Evolutionary conservation across 768 basidiomycete genomes (phyloP), one percentile per base, ranked within the genome.

Genomic region (Nevesoporus exiguus): DNA sequence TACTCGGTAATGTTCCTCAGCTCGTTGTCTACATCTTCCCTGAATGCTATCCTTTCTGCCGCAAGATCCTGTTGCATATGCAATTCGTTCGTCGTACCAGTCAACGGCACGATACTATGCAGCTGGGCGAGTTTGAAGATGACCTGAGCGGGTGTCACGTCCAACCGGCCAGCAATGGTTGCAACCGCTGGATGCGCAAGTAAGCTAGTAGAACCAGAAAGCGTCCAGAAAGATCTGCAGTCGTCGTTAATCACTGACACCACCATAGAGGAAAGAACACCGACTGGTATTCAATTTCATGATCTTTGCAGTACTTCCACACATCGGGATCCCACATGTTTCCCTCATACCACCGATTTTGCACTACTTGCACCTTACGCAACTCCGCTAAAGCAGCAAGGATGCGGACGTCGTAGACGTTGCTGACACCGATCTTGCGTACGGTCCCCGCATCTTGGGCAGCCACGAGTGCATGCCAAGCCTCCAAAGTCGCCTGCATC

Each of bases 341-440:
- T 6, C 82, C 84, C 66, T 90, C 84, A 61, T 84, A 87, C 90
- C 91, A 95, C 46, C 91, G 74, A 67, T 91, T 90, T 67, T 92
- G 91, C 15, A 93, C 88, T 29, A 91, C 80, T 52, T 88, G 79
- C 5, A 88, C 80, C 55, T 80, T 77, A 50, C 83, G 73, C 59
- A 78, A 73, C 17, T 76, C 72, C 34, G 76, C 76, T 41, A 91
- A 68, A 15, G 77, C 76, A 27, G 73, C 68, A 14, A 94, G 77
- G 13, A 82, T 54, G 4, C 63, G 62, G 2, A 83, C 76, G 54
- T 90, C 85, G 61, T 93, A 90, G 5, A 82, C 76, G 65, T 93
- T 93, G 72, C 88, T 88, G 44, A 94, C 73, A 1, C 91, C 90
- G 43, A 90, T 88, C 63, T 73, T 66, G 55, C 72, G 75, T 11